These are phyloP conservation scores for Vicia sativa DNA, from an alignment of 306 rosid species.

Conservation along the genomic window DNA sequence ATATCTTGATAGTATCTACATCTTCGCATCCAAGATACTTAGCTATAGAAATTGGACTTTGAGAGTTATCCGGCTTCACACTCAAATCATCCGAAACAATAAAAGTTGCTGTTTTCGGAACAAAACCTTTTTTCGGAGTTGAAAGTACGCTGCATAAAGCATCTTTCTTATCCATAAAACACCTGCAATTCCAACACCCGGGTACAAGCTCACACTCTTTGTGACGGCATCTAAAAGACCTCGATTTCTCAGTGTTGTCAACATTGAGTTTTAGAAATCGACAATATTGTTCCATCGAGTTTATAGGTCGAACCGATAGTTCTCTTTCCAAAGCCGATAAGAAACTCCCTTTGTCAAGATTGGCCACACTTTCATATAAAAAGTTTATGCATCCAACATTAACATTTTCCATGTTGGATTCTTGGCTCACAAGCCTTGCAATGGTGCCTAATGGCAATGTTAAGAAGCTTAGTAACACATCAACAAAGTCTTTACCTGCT, in stretches of 20 bases:
- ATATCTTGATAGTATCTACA: background rate
- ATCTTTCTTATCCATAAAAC: no score
- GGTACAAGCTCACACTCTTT: background rate
- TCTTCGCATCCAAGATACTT: conserved; percentile 4
- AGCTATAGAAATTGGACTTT: background rate
- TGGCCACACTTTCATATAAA: conserved; percentile 27
- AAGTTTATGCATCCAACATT: conserved; percentile 12
- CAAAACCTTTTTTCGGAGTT: no score
- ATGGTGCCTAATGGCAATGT: conserved; percentile 34
- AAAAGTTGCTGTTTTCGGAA: no score
- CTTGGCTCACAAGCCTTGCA: conserved; percentile 11
- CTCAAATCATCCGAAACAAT: conserved; percentile 16
- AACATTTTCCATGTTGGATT: background rate
- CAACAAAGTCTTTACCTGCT: conserved; percentile 40
- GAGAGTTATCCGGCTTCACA: background rate
- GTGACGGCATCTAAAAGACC: conserved; percentile 5
- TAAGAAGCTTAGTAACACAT: conserved; percentile 33
- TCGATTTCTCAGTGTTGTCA: conserved; percentile 8
- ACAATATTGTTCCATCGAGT: background rate
- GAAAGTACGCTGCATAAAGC: no score
- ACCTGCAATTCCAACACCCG: no score
- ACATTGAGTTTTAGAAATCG: conserved; percentile 21
- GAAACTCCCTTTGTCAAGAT: background rate
- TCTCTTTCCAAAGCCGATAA: background rate
- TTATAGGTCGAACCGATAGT: conserved; percentile 28